A percentile compares a stretch with the other conserved stretches of the same genome.
phyloP scores from a whole-genome alignment of 2,329 filamentous ascomycete species.

The Colletotrichum tropicicola region DNA sequence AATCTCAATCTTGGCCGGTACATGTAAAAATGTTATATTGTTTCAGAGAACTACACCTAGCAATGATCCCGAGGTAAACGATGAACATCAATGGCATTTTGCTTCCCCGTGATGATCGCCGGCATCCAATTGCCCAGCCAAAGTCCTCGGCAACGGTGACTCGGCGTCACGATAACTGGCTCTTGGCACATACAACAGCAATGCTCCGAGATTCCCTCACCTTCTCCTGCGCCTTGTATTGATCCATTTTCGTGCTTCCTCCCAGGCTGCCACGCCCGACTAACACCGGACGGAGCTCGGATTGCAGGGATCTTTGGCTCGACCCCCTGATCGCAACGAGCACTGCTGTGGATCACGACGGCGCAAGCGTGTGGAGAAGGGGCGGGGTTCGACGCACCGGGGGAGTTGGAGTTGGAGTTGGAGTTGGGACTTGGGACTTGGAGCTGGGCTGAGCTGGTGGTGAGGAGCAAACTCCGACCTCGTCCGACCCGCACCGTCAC shows the following conservation, averaged over 20 bases:
- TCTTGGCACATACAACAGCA: neutral
- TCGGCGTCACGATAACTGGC: neutral
- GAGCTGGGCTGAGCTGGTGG: neutral
- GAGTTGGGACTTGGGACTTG: neutral
- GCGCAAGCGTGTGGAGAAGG: slow-evolving; percentile 16
- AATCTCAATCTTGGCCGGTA: too few relatives aligned
- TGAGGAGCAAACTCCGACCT: neutral
- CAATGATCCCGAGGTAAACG: too few relatives aligned
- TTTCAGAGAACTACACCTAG: too few relatives aligned
- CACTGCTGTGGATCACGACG: slow-evolving; percentile 2
- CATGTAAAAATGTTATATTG: too few relatives aligned
- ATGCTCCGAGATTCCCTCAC: neutral
- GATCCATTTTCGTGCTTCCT: neutral
- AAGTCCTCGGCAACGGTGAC: neutral
- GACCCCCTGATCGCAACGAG: slow-evolving; percentile 4
- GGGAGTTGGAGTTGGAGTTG: neutral
- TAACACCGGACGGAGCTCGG: slow-evolving; percentile 15
- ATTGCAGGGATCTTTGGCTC: neutral
- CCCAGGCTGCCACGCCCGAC: neutral
- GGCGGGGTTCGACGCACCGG: slow-evolving; percentile 11
- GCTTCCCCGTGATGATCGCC: too few relatives aligned
- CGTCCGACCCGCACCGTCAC: slow-evolving; percentile 1
- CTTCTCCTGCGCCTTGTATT: neutral
- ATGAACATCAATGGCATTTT: too few relatives aligned
- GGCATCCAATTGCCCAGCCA: too few relatives aligned